Conservation (phyloP, 1,284 basidiomycete genomes). For the Ganoderma leucocontextum region DNA sequence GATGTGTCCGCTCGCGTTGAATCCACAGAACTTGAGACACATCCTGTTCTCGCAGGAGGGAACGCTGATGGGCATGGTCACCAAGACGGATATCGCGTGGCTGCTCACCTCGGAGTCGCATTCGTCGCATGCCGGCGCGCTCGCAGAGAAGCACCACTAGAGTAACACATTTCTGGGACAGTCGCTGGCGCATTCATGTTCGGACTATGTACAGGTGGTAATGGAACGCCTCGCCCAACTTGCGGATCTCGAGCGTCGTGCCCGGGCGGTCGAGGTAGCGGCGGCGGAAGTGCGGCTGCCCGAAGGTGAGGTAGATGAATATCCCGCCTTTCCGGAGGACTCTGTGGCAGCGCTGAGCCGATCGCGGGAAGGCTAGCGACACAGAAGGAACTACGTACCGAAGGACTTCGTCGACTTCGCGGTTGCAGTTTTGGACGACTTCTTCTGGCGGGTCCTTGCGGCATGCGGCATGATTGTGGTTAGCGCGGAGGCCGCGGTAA, state of each 20-base stretch:
- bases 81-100: conserved; percentile 72
- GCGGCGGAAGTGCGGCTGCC: conserved; percentile 90
- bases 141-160: conserved; percentile 36
- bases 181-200: conserved; percentile 23
- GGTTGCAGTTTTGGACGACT: conserved; percentile 78
- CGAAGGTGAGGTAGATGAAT: conserved; percentile 90
- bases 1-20: background rate
- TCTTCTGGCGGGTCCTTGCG: conserved; percentile 82
- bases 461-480: conserved; percentile 1
- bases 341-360: conserved; percentile 46
- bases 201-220: conserved; percentile 79
- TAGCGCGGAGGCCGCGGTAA: conserved; percentile 4
- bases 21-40: conserved; percentile 66
- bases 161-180: background rate
- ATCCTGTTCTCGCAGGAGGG: conserved; percentile 72
- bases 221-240: conserved; percentile 83
- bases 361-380: background rate
- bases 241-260: conserved; percentile 69
- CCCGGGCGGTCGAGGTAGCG: conserved; percentile 65
- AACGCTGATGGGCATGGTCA: conserved; percentile 68
- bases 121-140: conserved; percentile 57
- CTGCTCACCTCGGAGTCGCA: conserved; percentile 63
- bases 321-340: conserved; percentile 70
- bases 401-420: conserved; percentile 84
- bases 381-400: conserved; percentile 54